These are phyloP conservation scores for Mariannaea elegans DNA, from an alignment of 2,329 filamentous ascomycete genomes.

Conservation along the genomic window DNA sequence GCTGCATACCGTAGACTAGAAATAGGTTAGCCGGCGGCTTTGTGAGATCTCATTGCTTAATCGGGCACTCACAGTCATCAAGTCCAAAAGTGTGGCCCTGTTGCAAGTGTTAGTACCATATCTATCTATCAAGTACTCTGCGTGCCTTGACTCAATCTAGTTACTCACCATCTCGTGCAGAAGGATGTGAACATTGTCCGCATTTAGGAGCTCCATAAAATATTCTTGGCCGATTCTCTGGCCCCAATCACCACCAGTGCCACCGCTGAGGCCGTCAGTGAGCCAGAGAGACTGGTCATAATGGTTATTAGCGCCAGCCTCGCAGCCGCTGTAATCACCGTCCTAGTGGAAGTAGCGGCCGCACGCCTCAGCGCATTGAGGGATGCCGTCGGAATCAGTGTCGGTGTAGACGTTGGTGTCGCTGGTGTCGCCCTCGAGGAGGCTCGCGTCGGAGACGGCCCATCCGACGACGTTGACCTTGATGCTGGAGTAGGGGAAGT, in stretches of 20 bases:
- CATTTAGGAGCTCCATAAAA: conserved; percentile 49
- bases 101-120: too few species aligned
- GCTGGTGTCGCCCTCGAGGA: conserved; percentile 49
- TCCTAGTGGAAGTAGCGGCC: conserved; percentile 56
- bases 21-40: conserved; percentile 7
- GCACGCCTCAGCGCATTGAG: conserved; percentile 51
- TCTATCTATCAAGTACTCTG: too few species aligned
- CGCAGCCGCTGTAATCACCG: conserved; percentile 51
- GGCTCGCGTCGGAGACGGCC: conserved; percentile 49
- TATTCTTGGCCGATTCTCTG: conserved; percentile 55
- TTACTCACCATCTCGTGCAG: conserved; percentile 51
- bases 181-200: conserved; percentile 53
- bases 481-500: conserved; percentile 52
- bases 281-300: conserved; percentile 59
- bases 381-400: conserved; percentile 49
- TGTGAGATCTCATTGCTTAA: neutral
- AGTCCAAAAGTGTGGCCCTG: conserved; percentile 54
- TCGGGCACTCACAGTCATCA: conserved; percentile 45
- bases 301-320: conserved; percentile 45
- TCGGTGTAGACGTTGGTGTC: conserved; percentile 54
- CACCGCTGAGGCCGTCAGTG: conserved; percentile 54
- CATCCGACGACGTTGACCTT: conserved; percentile 53
- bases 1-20: conserved; percentile 31
- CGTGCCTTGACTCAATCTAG: neutral
- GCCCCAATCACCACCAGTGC: conserved; percentile 58